phyloP scores from a whole-genome alignment of 2,329 filamentous ascomycete genomes.

The Colletotrichum euphorbiae region DNA sequence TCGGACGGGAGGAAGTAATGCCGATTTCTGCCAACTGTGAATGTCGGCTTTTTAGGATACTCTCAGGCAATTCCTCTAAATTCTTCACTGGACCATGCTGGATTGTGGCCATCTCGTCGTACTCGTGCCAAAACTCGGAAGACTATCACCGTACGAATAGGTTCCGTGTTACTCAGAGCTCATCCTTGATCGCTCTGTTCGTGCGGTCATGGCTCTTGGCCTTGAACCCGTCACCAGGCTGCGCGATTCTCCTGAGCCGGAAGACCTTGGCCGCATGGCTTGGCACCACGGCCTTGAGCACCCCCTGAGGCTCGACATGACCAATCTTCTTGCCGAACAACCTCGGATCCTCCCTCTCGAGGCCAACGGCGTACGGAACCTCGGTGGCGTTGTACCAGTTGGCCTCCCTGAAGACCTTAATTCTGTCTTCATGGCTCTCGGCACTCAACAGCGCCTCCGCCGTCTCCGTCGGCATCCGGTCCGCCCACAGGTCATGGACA shows the following conservation, averaged over 20 bases:
- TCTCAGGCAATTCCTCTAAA: too few relatives aligned
- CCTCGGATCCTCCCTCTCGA: constrained; percentile 40
- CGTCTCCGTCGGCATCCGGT: constrained; percentile 39
- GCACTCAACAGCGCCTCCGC: constrained; percentile 38
- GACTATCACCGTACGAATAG: not conserved
- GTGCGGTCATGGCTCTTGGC: constrained; percentile 40
- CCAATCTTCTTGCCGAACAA: constrained; percentile 42
- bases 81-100: too few relatives aligned
- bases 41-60: too few relatives aligned
- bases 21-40: too few relatives aligned
- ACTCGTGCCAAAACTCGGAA: too few relatives aligned
- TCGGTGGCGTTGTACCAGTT: constrained; percentile 43
- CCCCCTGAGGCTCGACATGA: constrained; percentile 37
- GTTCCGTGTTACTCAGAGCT: constrained; percentile 5
- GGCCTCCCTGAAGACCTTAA: constrained; percentile 24
- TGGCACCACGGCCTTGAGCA: constrained; percentile 33
- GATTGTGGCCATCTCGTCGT: too few relatives aligned
- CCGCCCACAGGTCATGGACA: constrained; percentile 43
- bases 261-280: constrained; percentile 41
- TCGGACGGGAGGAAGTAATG: too few relatives aligned
- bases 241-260: constrained; percentile 39
- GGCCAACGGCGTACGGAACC: constrained; percentile 38
- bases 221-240: constrained; percentile 41
- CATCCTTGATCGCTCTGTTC: constrained; percentile 40
- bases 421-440: constrained; percentile 10